Percentiles rank a stretch among this genome's conserved stretches.
Conservation (phyloP, 2,329 filamentous ascomycete genomes). For the Sclerotinia spermophila region DNA sequence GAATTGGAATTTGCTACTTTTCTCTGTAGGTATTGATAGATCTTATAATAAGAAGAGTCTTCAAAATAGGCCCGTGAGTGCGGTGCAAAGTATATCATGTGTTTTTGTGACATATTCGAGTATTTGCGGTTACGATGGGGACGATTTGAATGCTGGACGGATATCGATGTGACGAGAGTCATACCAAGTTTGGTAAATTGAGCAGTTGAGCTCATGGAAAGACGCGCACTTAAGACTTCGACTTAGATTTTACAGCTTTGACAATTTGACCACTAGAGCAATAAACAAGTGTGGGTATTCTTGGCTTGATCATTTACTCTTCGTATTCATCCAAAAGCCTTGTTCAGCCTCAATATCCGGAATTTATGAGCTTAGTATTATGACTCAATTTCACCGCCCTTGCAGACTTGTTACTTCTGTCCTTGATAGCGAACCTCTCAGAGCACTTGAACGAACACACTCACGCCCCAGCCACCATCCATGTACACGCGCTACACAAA, state of each 20-base stretch:
- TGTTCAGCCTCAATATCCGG: not conserved
- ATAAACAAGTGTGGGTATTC: too few relatives aligned
- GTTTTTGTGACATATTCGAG: not conserved
- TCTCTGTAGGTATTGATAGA: not conserved
- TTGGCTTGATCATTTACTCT: not conserved
- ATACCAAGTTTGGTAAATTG: not conserved
- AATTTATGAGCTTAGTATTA: not conserved
- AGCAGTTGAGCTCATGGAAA: not conserved
- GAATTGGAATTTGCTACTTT: not conserved
- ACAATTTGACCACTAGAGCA: not conserved
- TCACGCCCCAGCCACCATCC: not conserved
- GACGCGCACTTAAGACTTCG: not conserved
- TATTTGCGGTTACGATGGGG: too few relatives aligned
- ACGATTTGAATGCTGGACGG: accelerated
- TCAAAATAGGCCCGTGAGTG: not conserved
- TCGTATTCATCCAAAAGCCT: too few relatives aligned
- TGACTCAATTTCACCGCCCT: too few relatives aligned
- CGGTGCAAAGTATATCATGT: not conserved
- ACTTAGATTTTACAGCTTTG: accelerated
- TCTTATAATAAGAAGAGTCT: not conserved
- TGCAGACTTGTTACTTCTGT: not conserved
- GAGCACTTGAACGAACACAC: not conserved
- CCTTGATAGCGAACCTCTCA: not conserved
- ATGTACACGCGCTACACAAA: too few relatives aligned
- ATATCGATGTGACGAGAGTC: not conserved